A percentile compares a stretch with the other conserved stretches of the same genome.
phyloP scores from a whole-genome alignment of 768 basidiomycete species.

The Harrya chromipes region DNA sequence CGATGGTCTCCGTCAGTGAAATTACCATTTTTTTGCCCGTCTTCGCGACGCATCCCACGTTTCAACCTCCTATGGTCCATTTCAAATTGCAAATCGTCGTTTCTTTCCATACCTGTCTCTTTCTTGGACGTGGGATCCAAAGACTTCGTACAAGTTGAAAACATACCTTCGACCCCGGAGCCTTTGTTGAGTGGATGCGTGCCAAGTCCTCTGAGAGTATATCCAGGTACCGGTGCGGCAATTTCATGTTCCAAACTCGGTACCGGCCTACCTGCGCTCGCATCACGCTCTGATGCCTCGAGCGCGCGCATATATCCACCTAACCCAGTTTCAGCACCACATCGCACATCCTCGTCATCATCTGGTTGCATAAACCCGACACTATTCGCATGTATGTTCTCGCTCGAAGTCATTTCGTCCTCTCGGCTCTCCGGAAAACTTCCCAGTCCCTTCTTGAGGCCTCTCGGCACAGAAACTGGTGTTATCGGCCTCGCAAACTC shows the following conservation, averaged over 20 bases:
- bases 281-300: constrained; percentile 4
- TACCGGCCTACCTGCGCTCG: neutral
- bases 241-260: constrained; percentile 9
- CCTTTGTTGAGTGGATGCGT: neutral
- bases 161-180: constrained; percentile 1
- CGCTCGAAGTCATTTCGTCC: constrained; percentile 1
- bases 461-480: constrained; percentile 15
- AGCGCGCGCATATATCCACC: constrained; percentile 27
- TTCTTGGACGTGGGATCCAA: constrained; percentile 9
- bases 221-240: constrained; percentile 17
- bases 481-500: constrained; percentile 20
- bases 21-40: constrained; percentile 8
- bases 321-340: neutral
- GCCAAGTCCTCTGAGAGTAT: constrained; percentile 7
- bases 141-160: constrained; percentile 6
- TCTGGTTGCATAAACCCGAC: constrained; percentile 3
- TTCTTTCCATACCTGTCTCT: constrained; percentile 6
- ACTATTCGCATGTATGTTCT: neutral
- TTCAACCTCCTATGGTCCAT: constrained; percentile 9
- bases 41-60: constrained; percentile 13
- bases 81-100: neutral
- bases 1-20: constrained; percentile 1
- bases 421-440: constrained; percentile 3
- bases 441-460: constrained; percentile 8
- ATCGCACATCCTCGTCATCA: neutral